phyloP scores from a whole-genome alignment of 176 grass and related monocot genomes.

The Canna indica region DNA sequence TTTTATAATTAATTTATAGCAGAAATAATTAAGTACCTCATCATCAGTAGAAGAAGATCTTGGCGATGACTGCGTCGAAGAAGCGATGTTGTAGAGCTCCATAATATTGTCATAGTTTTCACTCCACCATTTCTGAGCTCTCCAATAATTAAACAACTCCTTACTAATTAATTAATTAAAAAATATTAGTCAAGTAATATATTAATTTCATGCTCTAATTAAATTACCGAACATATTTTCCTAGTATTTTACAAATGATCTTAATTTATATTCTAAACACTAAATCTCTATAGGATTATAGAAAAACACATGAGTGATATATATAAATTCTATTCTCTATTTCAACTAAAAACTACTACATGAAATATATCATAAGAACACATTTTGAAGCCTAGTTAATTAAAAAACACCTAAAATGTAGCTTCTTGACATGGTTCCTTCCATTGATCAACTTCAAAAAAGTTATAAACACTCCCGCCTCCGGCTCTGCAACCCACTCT shows the following conservation, averaged over 20 bases:
- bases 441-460: not conserved
- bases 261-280: too few relatives aligned
- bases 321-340: not conserved
- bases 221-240: too few relatives aligned
- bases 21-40: too few relatives aligned
- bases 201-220: too few relatives aligned
- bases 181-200: too few relatives aligned
- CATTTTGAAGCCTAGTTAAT: too few relatives aligned
- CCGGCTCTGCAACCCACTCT: constrained; percentile 21
- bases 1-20: not conserved
- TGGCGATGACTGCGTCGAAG: not conserved
- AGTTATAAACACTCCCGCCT: constrained; percentile 11
- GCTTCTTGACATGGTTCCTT: constrained; percentile 7
- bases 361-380: too few relatives aligned
- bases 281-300: too few relatives aligned
- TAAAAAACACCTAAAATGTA: constrained; percentile 16
- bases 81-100: constrained; percentile 13
- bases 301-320: too few relatives aligned
- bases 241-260: too few relatives aligned
- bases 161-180: too few relatives aligned
- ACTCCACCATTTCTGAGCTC: constrained; percentile 22
- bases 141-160: constrained; percentile 7
- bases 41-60: not conserved
- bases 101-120: constrained; percentile 20
- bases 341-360: not conserved